Conservation (phyloP, 768 basidiomycete species). For the Sporobolomyces roseus region DNA sequence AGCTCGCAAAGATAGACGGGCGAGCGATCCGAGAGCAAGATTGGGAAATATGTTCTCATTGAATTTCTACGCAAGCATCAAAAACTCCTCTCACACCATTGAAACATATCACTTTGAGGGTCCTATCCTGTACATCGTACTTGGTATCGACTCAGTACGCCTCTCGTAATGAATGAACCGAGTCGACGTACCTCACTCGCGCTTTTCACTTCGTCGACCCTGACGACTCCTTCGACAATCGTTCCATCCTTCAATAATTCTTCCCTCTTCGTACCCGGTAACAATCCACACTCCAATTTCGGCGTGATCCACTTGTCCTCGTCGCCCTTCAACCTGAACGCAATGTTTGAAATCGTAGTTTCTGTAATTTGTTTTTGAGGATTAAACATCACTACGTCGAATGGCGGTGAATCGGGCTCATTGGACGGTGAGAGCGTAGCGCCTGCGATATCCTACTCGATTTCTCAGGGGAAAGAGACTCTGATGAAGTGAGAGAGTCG, state of each 20-base stretch:
- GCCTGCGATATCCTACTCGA: slow-evolving; percentile 8
- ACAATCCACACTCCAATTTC: background rate
- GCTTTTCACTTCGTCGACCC: background rate
- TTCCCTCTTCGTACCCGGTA: slow-evolving; percentile 16
- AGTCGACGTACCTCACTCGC: slow-evolving; percentile 6
- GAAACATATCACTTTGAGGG: slow-evolving; percentile 30
- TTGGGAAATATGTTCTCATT: too few species aligned
- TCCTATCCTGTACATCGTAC: background rate
- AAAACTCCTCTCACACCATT: slow-evolving; percentile 36
- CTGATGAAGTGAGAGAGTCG: background rate
- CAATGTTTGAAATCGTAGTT: slow-evolving; percentile 35
- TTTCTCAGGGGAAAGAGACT: background rate
- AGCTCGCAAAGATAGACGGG: too few species aligned
- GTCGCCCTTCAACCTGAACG: slow-evolving; percentile 2
- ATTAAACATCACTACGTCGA: slow-evolving; percentile 36
- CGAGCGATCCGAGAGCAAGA: too few species aligned
- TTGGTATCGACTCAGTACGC: background rate
- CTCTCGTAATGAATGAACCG: background rate
- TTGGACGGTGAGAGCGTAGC: slow-evolving; percentile 5
- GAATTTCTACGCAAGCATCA: background rate
- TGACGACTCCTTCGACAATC: slow-evolving; percentile 6
- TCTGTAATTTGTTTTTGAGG: slow-evolving; percentile 21
- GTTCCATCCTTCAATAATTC: slow-evolving; percentile 32
- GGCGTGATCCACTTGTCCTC: slow-evolving; percentile 23
- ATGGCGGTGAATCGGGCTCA: background rate